Evolutionary conservation across 2,329 filamentous ascomycete genomes (phyloP).

Genomic region (Ascochyta clinopodiicola): DNA sequence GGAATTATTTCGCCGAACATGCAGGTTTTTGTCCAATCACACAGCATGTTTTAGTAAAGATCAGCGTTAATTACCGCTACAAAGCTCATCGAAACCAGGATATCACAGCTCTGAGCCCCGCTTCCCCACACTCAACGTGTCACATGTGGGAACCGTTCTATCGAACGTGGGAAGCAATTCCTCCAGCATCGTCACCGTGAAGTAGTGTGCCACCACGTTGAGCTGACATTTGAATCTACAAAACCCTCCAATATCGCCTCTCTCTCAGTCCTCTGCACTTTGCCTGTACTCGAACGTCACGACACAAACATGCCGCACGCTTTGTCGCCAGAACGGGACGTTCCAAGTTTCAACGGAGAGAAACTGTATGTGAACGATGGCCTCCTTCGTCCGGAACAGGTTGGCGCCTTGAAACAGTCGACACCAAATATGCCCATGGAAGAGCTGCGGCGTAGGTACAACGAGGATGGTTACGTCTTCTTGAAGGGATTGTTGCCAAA

Average conservation of each 20-base stretch:
- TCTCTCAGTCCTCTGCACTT: not conserved
- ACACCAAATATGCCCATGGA: constrained; percentile 54
- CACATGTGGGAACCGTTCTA: constrained; percentile 21
- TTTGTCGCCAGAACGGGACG: constrained; percentile 28
- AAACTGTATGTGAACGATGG: constrained; percentile 56
- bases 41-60: constrained; percentile 26
- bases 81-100: constrained; percentile 12
- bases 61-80: constrained; percentile 1
- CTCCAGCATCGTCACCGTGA: not conserved
- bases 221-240: not conserved
- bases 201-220: not conserved
- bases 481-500: constrained; percentile 62
- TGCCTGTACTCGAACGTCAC: not conserved
- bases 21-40: not conserved
- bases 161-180: constrained; percentile 6
- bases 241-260: not conserved
- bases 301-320: constrained; percentile 43
- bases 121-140: constrained; percentile 26
- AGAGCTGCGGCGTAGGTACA: constrained; percentile 56
- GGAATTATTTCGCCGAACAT: not conserved
- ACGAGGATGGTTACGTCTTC: constrained; percentile 62
- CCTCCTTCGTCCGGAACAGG: constrained; percentile 54
- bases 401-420: constrained; percentile 53
- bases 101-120: constrained; percentile 15
- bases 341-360: constrained; percentile 34